Conservation (phyloP, 176 grass and related monocot genomes). For the Oryza punctata region DNA sequence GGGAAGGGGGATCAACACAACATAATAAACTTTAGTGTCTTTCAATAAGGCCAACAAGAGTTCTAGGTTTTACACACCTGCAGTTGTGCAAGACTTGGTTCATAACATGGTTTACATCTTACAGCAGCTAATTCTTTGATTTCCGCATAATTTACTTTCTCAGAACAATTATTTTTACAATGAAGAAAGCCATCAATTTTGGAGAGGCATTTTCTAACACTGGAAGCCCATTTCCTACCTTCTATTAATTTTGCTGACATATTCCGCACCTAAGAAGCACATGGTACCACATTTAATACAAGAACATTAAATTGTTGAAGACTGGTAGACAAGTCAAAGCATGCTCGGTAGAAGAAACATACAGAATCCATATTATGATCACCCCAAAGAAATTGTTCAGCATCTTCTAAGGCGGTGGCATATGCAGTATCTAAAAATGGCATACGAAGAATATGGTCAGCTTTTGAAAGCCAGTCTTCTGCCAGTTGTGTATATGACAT, state of each 20-base stretch:
- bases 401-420: constrained; percentile 62
- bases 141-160: constrained; percentile 71
- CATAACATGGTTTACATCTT: constrained; percentile 45
- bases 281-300: constrained; percentile 32
- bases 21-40: constrained; percentile 22
- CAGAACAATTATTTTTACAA: constrained; percentile 34
- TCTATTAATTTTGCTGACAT: constrained; percentile 63
- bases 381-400: constrained; percentile 92
- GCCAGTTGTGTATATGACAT: constrained; percentile 74
- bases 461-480: constrained; percentile 77
- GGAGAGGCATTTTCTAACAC: constrained; percentile 53
- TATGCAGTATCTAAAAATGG: constrained; percentile 64
- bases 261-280: constrained; percentile 63
- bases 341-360: constrained; percentile 49
- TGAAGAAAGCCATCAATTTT: constrained; percentile 55
- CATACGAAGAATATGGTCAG: constrained; percentile 66
- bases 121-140: constrained; percentile 63
- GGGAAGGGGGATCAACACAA: constrained; percentile 31
- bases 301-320: constrained; percentile 16
- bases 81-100: constrained; percentile 55
- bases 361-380: constrained; percentile 84
- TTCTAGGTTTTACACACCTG: constrained; percentile 54
- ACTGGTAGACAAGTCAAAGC: constrained; percentile 20
- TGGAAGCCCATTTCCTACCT: constrained; percentile 64
- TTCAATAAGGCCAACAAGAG: background rate